Evolutionary conservation across 352 stramenopile species (phyloP).

Genomic region (Elongisporangium undulatum): DNA sequence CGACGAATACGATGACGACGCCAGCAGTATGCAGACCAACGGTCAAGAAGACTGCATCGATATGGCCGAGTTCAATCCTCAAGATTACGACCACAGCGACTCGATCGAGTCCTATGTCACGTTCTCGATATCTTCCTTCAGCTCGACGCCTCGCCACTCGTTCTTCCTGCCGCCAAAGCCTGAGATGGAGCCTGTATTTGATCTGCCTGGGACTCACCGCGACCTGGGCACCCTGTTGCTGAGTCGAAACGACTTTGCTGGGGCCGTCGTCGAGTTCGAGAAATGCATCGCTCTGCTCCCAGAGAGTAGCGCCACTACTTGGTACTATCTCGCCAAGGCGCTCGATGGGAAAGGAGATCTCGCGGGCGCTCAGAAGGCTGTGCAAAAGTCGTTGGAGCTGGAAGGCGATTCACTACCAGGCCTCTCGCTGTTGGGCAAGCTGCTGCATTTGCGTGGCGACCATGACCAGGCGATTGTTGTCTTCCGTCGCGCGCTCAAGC

Average conservation of each 20-base stretch:
- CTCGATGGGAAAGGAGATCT: conserved; percentile 42
- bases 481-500: conserved; percentile 48
- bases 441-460: conserved; percentile 56
- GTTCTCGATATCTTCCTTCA: neutral
- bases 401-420: conserved; percentile 43
- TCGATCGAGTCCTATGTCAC: neutral
- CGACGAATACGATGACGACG: neutral
- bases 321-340: conserved; percentile 59
- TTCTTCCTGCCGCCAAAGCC: neutral
- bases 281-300: conserved; percentile 33
- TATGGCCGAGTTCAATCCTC: neutral
- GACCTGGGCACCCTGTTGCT: conserved; percentile 48
- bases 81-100: neutral
- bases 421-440: conserved; percentile 52
- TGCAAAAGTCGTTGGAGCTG: conserved; percentile 39
- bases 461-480: conserved; percentile 69
- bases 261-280: conserved; percentile 34
- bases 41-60: neutral
- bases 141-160: neutral
- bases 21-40: neutral
- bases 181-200: conserved; percentile 18
- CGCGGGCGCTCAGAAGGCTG: conserved; percentile 37
- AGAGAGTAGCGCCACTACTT: conserved; percentile 29
- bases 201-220: conserved; percentile 43
- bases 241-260: conserved; percentile 32